These are phyloP conservation scores for Picea abies DNA, from an alignment of 83 land plant genomes.

Conservation along the genomic window DNA sequence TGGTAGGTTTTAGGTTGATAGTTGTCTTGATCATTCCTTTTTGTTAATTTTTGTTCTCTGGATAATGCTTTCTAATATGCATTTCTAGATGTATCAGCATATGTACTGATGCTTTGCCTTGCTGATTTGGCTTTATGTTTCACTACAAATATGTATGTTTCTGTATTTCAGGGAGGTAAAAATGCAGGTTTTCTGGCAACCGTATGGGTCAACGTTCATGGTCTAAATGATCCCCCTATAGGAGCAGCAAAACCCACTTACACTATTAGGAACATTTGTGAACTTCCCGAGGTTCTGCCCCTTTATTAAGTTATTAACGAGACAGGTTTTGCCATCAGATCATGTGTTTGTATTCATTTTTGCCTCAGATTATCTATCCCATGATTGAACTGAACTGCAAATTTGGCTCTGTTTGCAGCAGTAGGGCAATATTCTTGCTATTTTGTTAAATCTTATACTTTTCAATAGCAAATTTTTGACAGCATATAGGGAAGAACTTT, in stretches of 20 bases:
- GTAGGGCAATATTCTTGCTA: too few relatives aligned
- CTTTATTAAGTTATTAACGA: background rate
- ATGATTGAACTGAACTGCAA: background rate
- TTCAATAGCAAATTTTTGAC: background rate
- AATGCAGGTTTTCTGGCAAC: slow-evolving; percentile 35
- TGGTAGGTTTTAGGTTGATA: background rate
- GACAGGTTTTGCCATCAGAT: background rate
- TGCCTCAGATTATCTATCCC: background rate
- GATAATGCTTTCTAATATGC: background rate
- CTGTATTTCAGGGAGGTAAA: slow-evolving; percentile 22
- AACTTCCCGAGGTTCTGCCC: slow-evolving; percentile 23
- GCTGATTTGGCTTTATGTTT: background rate
- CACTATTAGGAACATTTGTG: slow-evolving; percentile 24
- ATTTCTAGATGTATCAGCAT: background rate
- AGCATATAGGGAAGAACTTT: background rate
- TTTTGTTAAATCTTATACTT: background rate
- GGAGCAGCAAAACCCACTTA: slow-evolving; percentile 21
- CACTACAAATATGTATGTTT: background rate
- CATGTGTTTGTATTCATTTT: background rate
- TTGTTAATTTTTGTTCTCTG: background rate
- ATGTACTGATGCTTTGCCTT: background rate
- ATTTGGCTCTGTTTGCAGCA: too few relatives aligned
- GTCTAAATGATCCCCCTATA: slow-evolving; percentile 21
- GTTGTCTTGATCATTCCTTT: background rate
- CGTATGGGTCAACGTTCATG: slow-evolving; percentile 32